Percentiles rank a stretch among this genome's conserved stretches.
These are phyloP conservation scores for Blastobotrys illinoisensis DNA, from an alignment of 1,139 yeast species.

Conservation along the genomic window DNA sequence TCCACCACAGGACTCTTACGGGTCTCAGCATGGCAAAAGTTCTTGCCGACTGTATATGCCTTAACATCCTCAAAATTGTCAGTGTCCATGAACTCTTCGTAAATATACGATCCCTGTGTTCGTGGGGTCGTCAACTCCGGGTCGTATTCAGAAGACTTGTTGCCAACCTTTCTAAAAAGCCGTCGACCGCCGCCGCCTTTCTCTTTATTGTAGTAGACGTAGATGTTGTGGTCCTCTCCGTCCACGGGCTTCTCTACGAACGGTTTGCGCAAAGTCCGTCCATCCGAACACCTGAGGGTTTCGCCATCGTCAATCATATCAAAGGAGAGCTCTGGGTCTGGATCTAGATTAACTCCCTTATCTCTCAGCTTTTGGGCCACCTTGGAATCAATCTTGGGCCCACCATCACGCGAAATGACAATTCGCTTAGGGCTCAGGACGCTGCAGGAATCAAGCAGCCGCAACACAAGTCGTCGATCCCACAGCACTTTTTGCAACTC, in stretches of 20 bases:
- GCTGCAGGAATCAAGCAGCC: slow-evolving; percentile 70
- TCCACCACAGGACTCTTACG: slow-evolving; percentile 98
- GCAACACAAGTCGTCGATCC: slow-evolving; percentile 89
- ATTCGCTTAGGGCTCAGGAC: slow-evolving; percentile 88
- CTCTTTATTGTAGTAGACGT: slow-evolving; percentile 79
- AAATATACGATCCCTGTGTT: slow-evolving; percentile 85
- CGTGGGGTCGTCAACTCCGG: slow-evolving; percentile 70
- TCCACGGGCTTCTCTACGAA: slow-evolving; percentile 98
- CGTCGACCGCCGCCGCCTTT: slow-evolving; percentile 98
- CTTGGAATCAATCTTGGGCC: slow-evolving; percentile 76
- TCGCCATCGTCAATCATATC: slow-evolving; percentile 69
- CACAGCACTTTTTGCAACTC: slow-evolving; percentile 88
- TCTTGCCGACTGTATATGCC: slow-evolving; percentile 92
- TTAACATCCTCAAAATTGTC: slow-evolving; percentile 98
- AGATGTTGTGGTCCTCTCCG: slow-evolving; percentile 97
- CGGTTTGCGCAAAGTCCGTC: slow-evolving; percentile 70
- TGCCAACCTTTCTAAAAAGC: slow-evolving; percentile 91
- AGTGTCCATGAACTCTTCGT: slow-evolving; percentile 95
- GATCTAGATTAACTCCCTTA: slow-evolving; percentile 50
- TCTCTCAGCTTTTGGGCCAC: slow-evolving; percentile 49
- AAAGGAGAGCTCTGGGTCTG: slow-evolving; percentile 66
- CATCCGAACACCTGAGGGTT: slow-evolving; percentile 67
- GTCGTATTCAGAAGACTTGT: slow-evolving; percentile 94
- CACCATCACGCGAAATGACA: slow-evolving; percentile 93
- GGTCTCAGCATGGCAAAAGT: slow-evolving; percentile 94